These are phyloP conservation scores for Oryza australiensis DNA, from an alignment of 176 grass and related monocot species.

Conservation along the genomic window DNA sequence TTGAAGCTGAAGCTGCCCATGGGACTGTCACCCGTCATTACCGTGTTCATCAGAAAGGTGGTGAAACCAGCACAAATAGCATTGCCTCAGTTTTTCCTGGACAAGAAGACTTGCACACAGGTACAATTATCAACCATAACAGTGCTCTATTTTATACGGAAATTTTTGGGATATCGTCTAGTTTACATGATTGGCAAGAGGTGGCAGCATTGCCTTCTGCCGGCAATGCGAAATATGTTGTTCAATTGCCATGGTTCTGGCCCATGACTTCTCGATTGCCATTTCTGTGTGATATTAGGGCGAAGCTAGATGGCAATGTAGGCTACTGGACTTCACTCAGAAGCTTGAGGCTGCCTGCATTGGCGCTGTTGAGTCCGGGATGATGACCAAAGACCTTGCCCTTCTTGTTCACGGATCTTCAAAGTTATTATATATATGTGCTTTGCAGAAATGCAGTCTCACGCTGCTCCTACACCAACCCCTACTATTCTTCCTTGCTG, in stretches of 20 bases:
- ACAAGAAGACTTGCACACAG: constrained; percentile 63
- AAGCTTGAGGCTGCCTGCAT: constrained; percentile 65
- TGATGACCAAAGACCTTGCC: constrained; percentile 74
- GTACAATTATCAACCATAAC: constrained; percentile 11
- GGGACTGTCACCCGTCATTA: constrained; percentile 66
- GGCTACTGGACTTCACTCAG: constrained; percentile 57
- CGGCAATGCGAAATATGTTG: not conserved
- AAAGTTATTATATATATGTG: constrained; percentile 31
- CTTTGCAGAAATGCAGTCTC: not conserved
- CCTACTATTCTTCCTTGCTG: not conserved
- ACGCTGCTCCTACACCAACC: not conserved
- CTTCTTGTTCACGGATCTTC: constrained; percentile 51
- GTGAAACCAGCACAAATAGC: constrained; percentile 70
- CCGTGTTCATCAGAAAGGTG: constrained; percentile 60
- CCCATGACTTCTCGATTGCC: not conserved
- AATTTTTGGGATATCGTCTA: not conserved
- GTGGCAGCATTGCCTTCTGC: not conserved
- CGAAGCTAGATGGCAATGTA: constrained; percentile 62
- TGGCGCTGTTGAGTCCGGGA: constrained; percentile 60
- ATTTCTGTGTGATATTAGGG: constrained; percentile 28
- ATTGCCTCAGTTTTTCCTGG: constrained; percentile 70
- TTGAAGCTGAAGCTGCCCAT: constrained; percentile 76
- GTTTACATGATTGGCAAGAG: not conserved
- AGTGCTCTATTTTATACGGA: not conserved
- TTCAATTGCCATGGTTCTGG: not conserved